Evolutionary conservation across 441 rosid species (phyloP), one percentile per base, ranked within the genome.

Genomic region (Gossypium schwendimanii): DNA sequence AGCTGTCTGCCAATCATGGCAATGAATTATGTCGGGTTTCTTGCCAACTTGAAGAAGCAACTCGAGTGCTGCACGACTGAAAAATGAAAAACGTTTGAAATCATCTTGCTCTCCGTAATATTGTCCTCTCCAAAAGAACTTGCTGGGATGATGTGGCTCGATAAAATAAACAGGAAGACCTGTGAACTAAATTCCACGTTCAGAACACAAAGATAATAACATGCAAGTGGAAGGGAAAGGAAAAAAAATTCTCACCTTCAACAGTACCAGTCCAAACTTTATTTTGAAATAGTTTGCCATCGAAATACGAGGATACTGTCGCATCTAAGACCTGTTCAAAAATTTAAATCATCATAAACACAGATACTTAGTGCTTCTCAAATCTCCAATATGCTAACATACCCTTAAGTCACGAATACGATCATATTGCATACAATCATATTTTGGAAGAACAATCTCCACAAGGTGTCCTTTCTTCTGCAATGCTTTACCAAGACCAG

Each of bases 1-100:
- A 73, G 99, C 98, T 70, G 99, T 91, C 85, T 95, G 98, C 99
- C 99, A 95, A 81, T 95, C 99, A 78, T 95, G 99, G 81, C 98
- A 95, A 76, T 95, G 99, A 61, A 95, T 91, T 76, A 95, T 90
- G 82, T 95, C 97, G 0, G 99, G 99, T 81, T 81, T 90, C 82
- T 95, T 95, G 72, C 98, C 97, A 62, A 94, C 82, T 85, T 87
- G 97, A 79, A 89, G 91, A 80, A 95, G 90, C 84, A 93, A 81
- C 86, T 95, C 97, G 67, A 95, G 88, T 9, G 99, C 98, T 54
- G 97, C 97, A 23, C 98, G 97, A 80, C 99, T 93, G 75, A 93
- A 95, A 81, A 78, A 95, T 14, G 98, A 95, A 80, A 95, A 95
- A 44, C 99, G 95, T 74, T 73, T 92, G 79, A 95, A 95, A 84